Percentiles rank a stretch among this genome's conserved stretches.
phyloP scores from a whole-genome alignment of 2,329 filamentous ascomycete species.

The Paraconiothyrium brasiliense region DNA sequence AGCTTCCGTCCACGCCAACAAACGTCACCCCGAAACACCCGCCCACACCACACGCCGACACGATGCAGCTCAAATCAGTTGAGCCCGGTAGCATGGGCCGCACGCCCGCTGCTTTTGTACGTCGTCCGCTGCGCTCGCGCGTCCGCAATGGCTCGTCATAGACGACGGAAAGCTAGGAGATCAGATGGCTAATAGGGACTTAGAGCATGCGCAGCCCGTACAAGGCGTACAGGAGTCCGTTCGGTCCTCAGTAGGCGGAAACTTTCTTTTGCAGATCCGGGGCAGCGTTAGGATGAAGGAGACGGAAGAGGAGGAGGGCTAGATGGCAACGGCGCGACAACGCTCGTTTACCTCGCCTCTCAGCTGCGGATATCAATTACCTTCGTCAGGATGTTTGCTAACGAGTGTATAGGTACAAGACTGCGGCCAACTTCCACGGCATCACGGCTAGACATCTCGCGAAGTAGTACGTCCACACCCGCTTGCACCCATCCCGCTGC shows the following conservation, averaged over 20 bases:
- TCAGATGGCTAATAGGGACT: conserved; percentile 26
- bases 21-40: conserved; percentile 9
- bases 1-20: neutral
- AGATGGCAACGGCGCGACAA: neutral
- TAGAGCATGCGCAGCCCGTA: conserved; percentile 50
- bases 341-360: neutral
- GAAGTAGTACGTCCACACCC: conserved; percentile 56
- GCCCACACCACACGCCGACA: conserved; percentile 16
- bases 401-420: conserved; percentile 58
- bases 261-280: neutral
- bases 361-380: neutral
- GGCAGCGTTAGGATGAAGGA: neutral
- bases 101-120: conserved; percentile 43
- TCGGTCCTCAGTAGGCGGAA: conserved; percentile 64
- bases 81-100: conserved; percentile 31
- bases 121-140: conserved; percentile 10
- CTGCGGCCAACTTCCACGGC: conserved; percentile 59
- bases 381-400: conserved; percentile 25
- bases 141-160: conserved; percentile 21
- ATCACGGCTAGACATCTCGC: conserved; percentile 53
- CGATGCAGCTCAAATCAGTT: conserved; percentile 27
- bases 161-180: neutral
- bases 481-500: too few species aligned
- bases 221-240: conserved; percentile 65
- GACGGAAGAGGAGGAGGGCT: neutral